A percentile compares a stretch with the other conserved stretches of the same genome.
phyloP scores from a whole-genome alignment of 768 basidiomycete species.

The Crucibulum laeve region DNA sequence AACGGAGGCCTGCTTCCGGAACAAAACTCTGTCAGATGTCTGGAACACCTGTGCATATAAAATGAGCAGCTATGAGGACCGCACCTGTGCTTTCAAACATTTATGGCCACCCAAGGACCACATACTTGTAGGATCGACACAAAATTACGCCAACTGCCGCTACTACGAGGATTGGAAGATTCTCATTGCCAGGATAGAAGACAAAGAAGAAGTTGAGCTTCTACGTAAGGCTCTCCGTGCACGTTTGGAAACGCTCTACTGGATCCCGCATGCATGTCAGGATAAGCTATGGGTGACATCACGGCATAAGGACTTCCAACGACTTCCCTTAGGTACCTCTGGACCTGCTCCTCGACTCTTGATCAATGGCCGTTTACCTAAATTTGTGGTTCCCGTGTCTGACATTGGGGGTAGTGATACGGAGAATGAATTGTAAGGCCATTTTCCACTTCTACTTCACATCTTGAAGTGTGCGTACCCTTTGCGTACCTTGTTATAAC shows the following conservation, averaged over 20 bases:
- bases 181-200: background rate
- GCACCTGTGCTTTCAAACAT: constrained; percentile 10
- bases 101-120: constrained; percentile 9
- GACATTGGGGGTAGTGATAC: too few species aligned
- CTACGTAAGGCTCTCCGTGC: constrained; percentile 4
- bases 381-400: too few species aligned
- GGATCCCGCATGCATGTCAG: constrained; percentile 13
- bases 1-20: constrained; percentile 10
- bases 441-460: too few species aligned
- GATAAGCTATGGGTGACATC: constrained; percentile 15
- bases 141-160: constrained; percentile 8
- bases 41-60: constrained; percentile 12
- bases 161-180: constrained; percentile 10
- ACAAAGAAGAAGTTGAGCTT: background rate
- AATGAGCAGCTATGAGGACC: constrained; percentile 5
- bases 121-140: background rate
- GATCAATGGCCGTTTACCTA: too few species aligned
- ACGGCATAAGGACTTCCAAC: background rate
- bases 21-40: constrained; percentile 10
- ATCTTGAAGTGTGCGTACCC: too few species aligned
- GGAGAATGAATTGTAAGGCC: too few species aligned
- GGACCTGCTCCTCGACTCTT: background rate
- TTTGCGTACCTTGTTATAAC: too few species aligned
- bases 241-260: constrained; percentile 11
- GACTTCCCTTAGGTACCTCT: background rate